Evolutionary conservation across 2,329 filamentous ascomycete species (phyloP), one percentile per base, ranked within the genome.

Genomic region (Atkinsonella texensis): DNA sequence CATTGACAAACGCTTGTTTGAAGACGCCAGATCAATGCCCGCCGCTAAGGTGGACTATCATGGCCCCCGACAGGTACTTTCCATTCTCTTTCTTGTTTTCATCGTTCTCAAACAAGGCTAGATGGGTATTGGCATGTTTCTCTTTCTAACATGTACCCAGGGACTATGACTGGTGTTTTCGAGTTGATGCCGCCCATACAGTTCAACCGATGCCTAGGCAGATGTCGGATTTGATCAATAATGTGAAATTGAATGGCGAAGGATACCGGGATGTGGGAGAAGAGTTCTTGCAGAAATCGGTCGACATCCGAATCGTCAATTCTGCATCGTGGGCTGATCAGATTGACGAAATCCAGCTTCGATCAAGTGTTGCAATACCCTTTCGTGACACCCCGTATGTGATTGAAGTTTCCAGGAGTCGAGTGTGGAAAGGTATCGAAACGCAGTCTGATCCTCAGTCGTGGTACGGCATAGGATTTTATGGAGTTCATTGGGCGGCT

Each of bases 401-500:
- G 8, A 56, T 69, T n/a, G 65, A 69, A 43, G 52, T 68, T 18
- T 62, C 58, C 23, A 47, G 64, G 23, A 63, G 61, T 5, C 59
- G 63, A 48, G 49, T 52, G 4, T 67, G 66, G 62, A 53, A 57
- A 28, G 60, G 57, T 35, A 13, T 57, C 45, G 45, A 54, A 15
- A 52, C 57, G 8, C 15, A 49, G n/a, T 20, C 17, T 6, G 4
- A 52, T 5, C 56, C 65, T 10, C 55, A 62, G 10, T 51, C 57
- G 9, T 63, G 57, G 42, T 68, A 63, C 62, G 60, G 60, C 1
- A 51, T 69, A 18, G 62, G 67, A 35, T 48, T 69, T 15, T 65
- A 63, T 53, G 66, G 62, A 13, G 53, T 55, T 44, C 61, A 68
- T 45, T 70, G 68, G 68, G 66, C 68, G n/a, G 66, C 65, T 46